These are phyloP conservation scores for Nakaseomyces kungkrabaensis DNA, from an alignment of 1,139 yeast species.

Conservation along the genomic window DNA sequence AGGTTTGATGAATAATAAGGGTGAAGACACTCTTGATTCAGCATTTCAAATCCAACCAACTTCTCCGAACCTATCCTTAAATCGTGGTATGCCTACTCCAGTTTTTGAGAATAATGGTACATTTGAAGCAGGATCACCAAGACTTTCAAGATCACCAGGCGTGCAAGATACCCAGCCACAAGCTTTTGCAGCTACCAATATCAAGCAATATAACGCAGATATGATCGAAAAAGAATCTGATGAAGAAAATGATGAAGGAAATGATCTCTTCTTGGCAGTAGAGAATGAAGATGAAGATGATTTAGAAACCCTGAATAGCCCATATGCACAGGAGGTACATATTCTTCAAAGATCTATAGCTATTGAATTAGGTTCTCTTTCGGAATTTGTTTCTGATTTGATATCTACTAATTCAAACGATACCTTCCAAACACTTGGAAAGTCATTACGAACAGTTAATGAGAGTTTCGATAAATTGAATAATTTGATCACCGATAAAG, in stretches of 20 bases:
- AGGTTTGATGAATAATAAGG: background rate
- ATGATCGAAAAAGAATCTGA: conserved; percentile 13
- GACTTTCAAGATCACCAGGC: background rate
- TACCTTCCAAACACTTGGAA: conserved; percentile 24
- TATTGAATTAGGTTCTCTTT: conserved; percentile 49
- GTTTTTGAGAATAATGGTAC: background rate
- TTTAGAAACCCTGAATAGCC: conserved; percentile 30
- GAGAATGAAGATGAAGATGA: conserved; percentile 29
- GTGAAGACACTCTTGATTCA: background rate
- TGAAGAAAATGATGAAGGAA: conserved; percentile 14
- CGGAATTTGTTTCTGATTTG: conserved; percentile 40
- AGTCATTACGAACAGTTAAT: conserved; percentile 27
- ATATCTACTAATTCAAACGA: conserved; percentile 11
- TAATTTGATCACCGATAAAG: conserved; percentile 27
- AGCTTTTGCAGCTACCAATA: background rate
- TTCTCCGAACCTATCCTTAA: background rate
- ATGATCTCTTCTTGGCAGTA: conserved; percentile 22
- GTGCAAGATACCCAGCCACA: background rate
- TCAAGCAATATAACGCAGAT: background rate
- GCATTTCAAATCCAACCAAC: conserved; percentile 2
- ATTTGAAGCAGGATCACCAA: background rate
- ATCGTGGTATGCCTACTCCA: background rate
- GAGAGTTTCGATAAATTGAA: conserved; percentile 27
- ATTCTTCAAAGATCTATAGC: conserved; percentile 48
- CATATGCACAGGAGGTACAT: conserved; percentile 34